phyloP scores from a whole-genome alignment of 495 filamentous ascomycete genomes.

The Mytilinidion resinicola region DNA sequence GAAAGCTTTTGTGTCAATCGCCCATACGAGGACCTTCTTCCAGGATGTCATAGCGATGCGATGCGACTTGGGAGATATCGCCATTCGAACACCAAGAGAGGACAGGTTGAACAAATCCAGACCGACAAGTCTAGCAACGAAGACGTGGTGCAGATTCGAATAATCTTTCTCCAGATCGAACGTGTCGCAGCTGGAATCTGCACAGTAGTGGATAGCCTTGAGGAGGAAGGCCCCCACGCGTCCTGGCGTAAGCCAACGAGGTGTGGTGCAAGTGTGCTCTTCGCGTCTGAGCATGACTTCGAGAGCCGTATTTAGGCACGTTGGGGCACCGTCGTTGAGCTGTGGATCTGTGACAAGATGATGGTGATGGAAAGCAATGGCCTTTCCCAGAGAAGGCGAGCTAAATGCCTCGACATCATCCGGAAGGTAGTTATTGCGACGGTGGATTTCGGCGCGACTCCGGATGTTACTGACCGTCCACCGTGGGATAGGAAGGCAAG shows the following conservation, averaged over 20 bases:
- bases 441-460: background rate
- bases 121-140: constrained; percentile 18
- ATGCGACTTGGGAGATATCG: constrained; percentile 6
- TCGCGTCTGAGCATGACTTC: constrained; percentile 14
- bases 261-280: background rate
- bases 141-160: constrained; percentile 9
- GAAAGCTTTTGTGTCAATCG: constrained; percentile 16
- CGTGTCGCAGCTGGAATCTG: background rate
- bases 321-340: constrained; percentile 6
- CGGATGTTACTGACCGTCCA: constrained; percentile 2
- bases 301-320: constrained; percentile 20
- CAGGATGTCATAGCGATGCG: constrained; percentile 22
- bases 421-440: constrained; percentile 7
- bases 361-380: constrained; percentile 11
- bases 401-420: constrained; percentile 10
- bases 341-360: constrained; percentile 5
- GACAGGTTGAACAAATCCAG: constrained; percentile 15
- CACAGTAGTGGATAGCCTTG: constrained; percentile 15
- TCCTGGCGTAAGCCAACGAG: background rate
- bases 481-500: constrained; percentile 7
- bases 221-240: constrained; percentile 21
- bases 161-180: constrained; percentile 4
- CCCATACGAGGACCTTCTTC: constrained; percentile 18
- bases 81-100: constrained; percentile 12
- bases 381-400: constrained; percentile 5